These are phyloP conservation scores for Hordeum marinum DNA, from an alignment of 176 grass and related monocot genomes.

Conservation along the genomic window DNA sequence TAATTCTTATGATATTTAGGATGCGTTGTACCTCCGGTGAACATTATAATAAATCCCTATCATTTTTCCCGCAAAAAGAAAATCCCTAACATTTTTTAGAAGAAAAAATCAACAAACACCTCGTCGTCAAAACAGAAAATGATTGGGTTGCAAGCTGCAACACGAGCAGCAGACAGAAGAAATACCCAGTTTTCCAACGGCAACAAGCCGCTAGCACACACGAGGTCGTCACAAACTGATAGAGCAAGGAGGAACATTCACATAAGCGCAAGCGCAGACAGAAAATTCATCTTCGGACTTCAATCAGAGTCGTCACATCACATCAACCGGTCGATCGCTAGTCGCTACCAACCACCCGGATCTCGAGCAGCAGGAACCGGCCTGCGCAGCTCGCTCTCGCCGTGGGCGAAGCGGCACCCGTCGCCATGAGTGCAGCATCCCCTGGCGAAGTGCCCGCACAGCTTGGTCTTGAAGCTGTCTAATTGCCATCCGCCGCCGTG, in stretches of 20 bases:
- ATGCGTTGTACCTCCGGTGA: too few species aligned
- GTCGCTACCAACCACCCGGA: not conserved
- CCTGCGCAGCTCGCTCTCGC: conserved; percentile 50
- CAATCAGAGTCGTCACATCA: not conserved
- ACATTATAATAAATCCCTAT: too few species aligned
- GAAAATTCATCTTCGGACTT: not conserved
- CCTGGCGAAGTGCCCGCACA: conserved; percentile 68
- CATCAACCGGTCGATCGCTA: not conserved
- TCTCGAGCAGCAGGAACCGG: conserved; percentile 1
- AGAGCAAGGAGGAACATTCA: too few species aligned
- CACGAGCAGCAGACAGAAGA: too few species aligned
- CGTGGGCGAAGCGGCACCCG: conserved; percentile 67
- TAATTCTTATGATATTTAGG: too few species aligned
- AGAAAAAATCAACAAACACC: too few species aligned
- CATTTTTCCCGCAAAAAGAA: too few species aligned
- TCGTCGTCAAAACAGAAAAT: too few species aligned
- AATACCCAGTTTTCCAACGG: not conserved
- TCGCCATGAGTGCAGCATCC: conserved; percentile 54
- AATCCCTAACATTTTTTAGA: too few species aligned
- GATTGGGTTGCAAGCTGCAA: too few species aligned
- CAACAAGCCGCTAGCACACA: too few species aligned
- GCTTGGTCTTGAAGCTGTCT: conserved; percentile 72
- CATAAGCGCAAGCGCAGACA: conserved; percentile 4
- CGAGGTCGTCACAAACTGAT: not conserved
- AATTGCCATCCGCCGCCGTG: not conserved